Conservation (phyloP, 495 filamentous ascomycete species). For the Xylaria cubensis region DNA sequence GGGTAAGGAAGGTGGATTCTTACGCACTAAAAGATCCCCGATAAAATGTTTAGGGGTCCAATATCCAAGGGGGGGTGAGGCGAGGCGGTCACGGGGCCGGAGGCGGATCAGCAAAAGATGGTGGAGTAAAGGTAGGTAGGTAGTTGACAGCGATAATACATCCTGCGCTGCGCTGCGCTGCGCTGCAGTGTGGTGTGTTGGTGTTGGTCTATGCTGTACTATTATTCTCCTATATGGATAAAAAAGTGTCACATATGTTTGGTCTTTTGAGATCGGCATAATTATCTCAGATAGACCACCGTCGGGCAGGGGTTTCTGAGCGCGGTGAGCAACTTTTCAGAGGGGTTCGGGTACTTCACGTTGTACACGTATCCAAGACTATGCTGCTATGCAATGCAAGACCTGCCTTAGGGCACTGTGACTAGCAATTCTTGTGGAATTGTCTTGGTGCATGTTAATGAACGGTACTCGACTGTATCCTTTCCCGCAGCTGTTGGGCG, state of each 20-base stretch:
- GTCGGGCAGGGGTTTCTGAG: conserved; percentile 15
- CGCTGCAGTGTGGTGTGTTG: neutral
- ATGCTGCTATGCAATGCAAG: conserved; percentile 24
- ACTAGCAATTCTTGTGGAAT: neutral
- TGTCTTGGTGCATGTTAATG: conserved; percentile 13
- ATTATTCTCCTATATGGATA: neutral
- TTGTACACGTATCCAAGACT: conserved; percentile 26
- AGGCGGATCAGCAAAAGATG: conserved; percentile 16
- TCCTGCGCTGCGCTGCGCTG: conserved; percentile 2
- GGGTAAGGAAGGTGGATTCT: neutral
- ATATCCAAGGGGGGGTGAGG: neutral
- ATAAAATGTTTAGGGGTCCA: conserved; percentile 11
- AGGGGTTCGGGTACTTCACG: conserved; percentile 24
- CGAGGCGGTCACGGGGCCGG: conserved; percentile 25
- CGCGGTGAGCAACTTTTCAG: conserved; percentile 18
- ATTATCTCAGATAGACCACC: conserved; percentile 7
- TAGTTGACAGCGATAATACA: neutral
- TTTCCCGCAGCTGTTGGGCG: neutral
- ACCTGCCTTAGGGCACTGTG: conserved; percentile 8
- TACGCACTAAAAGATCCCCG: neutral
- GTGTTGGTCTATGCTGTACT: neutral
- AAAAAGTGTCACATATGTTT: neutral
- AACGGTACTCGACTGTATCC: conserved; percentile 1
- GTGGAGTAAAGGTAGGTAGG: conserved; percentile 8
- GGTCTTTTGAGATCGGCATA: conserved; percentile 10